Evolutionary conservation across 768 basidiomycete species (phyloP).

Genomic region (Chalciporus pseudorubinellus): DNA sequence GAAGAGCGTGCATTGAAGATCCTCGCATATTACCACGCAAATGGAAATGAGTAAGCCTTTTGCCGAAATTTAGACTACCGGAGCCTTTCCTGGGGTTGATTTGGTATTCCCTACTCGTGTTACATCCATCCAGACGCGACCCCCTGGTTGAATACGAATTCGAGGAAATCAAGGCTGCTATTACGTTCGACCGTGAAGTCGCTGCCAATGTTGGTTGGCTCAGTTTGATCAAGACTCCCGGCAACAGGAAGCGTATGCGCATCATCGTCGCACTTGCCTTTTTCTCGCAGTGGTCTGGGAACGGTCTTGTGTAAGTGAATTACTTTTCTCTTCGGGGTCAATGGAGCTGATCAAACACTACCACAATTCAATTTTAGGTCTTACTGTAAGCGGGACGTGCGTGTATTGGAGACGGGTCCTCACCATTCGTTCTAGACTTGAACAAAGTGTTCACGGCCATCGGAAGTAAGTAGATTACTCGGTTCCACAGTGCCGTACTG

Average conservation of each 20-base stretch:
- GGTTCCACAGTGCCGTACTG: not conserved
- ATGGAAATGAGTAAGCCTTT: conserved; percentile 55
- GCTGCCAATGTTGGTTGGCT: conserved; percentile 43
- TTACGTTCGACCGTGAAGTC: conserved; percentile 43
- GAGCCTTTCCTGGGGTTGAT: not conserved
- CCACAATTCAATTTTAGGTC: conserved; percentile 5
- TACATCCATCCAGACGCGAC: conserved; percentile 33
- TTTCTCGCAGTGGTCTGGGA: conserved; percentile 60
- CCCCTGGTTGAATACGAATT: conserved; percentile 61
- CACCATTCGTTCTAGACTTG: conserved; percentile 33
- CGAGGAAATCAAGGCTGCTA: conserved; percentile 61
- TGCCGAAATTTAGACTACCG: not conserved
- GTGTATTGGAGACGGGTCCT: not conserved
- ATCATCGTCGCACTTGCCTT: conserved; percentile 58
- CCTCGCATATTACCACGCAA: conserved; percentile 81
- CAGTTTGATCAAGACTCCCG: conserved; percentile 45
- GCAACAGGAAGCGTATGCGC: conserved; percentile 53
- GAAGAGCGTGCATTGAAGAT: conserved; percentile 63
- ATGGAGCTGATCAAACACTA: not conserved
- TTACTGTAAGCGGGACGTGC: conserved; percentile 26
- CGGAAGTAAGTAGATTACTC: conserved; percentile 37
- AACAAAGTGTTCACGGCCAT: conserved; percentile 53
- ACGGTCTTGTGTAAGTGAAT: conserved; percentile 41
- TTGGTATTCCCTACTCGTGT: not conserved
- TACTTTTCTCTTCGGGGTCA: not conserved